phyloP scores from a whole-genome alignment of 495 filamentous ascomycete species.

The Penicillium bovifimosum region DNA sequence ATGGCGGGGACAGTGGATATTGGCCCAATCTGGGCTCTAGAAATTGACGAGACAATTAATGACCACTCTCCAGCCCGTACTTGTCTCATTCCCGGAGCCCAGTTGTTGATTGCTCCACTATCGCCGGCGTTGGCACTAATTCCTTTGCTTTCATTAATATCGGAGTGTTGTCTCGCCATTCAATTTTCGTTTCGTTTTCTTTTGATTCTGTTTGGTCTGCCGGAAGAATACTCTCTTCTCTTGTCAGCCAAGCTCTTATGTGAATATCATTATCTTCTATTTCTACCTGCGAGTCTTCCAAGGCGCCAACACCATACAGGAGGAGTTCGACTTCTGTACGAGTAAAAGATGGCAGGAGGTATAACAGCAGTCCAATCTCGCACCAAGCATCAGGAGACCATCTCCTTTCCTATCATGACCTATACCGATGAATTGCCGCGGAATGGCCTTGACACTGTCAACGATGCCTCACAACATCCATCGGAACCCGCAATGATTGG shows the following conservation, averaged over 20 bases:
- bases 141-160: constrained; percentile 11
- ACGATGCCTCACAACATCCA: constrained; percentile 4
- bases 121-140: constrained; percentile 11
- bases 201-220: constrained; percentile 33
- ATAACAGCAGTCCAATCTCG: constrained; percentile 29
- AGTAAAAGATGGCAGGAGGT: constrained; percentile 25
- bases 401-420: constrained; percentile 33
- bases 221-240: constrained; percentile 46
- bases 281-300: not conserved
- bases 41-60: constrained; percentile 5
- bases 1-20: not conserved
- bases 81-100: constrained; percentile 27
- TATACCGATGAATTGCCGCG: constrained; percentile 33
- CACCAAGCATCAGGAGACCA: constrained; percentile 19
- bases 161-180: not conserved
- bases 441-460: constrained; percentile 25
- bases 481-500: constrained; percentile 4
- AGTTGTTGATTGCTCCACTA: constrained; percentile 14
- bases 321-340: not conserved
- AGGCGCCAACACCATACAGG: not conserved
- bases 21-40: constrained; percentile 2
- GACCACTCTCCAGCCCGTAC: not conserved
- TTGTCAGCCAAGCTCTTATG: constrained; percentile 11
- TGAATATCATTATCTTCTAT: not conserved
- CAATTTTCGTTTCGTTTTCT: constrained; percentile 1